phyloP scores from a whole-genome alignment of 352 stramenopile species.

The Phytophthora agathidicida region DNA sequence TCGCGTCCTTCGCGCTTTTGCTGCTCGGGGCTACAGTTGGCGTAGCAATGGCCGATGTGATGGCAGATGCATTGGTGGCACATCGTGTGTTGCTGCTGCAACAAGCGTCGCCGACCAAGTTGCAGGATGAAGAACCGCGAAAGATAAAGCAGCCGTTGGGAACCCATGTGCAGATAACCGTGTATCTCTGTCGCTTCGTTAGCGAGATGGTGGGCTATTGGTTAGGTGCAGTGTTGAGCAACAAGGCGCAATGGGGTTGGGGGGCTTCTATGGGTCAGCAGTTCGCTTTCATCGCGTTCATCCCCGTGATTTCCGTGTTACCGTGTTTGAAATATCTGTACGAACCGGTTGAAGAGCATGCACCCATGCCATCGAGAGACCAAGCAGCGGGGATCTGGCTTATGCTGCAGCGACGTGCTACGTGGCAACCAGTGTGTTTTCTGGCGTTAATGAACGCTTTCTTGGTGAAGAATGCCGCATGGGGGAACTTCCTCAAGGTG shows the following conservation, averaged over 20 bases:
- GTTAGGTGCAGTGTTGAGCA: constrained; percentile 65
- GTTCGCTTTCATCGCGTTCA: constrained; percentile 64
- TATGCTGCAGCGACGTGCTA: constrained; percentile 73
- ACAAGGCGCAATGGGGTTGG: constrained; percentile 56
- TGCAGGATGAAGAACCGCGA: constrained; percentile 16
- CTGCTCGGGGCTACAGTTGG: constrained; percentile 73
- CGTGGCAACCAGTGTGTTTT: constrained; percentile 80
- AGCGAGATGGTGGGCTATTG: constrained; percentile 85
- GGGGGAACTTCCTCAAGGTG: constrained; percentile 83
- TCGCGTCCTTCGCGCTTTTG: constrained; percentile 72
- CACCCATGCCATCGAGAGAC: constrained; percentile 33
- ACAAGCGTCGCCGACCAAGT: constrained; percentile 17
- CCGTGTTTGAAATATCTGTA: constrained; percentile 62
- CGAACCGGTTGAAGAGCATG: constrained; percentile 44
- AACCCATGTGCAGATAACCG: constrained; percentile 61
- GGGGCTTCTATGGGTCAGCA: constrained; percentile 67
- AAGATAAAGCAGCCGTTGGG: constrained; percentile 39
- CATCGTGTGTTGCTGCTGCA: constrained; percentile 53
- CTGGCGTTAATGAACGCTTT: constrained; percentile 66
- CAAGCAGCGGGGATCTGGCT: constrained; percentile 56
- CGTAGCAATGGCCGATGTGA: constrained; percentile 85
- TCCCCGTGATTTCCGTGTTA: constrained; percentile 63
- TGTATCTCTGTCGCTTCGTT: constrained; percentile 80
- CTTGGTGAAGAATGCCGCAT: constrained; percentile 77
- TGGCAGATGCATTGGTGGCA: constrained; percentile 76